Evolutionary conservation across 2,329 filamentous ascomycete species (phyloP).

Genomic region (Epichloe hybrida): DNA sequence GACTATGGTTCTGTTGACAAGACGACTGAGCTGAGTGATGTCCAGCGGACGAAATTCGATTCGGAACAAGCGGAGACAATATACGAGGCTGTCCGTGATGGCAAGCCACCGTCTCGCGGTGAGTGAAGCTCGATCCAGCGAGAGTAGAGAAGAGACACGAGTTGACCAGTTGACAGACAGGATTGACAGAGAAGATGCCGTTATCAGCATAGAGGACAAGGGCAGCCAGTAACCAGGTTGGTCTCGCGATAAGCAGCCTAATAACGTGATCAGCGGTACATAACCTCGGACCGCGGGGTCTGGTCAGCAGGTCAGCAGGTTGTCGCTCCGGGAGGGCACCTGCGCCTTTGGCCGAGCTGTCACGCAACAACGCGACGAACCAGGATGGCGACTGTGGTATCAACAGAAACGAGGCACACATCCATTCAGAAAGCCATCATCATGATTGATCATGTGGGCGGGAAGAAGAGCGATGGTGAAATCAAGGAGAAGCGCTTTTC

Average conservation of each 20-base stretch:
- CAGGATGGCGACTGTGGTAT: background rate
- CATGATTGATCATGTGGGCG: constrained; percentile 6
- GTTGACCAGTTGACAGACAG: background rate
- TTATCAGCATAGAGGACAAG: background rate
- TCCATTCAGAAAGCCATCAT: constrained; percentile 2
- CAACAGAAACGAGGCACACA: constrained; percentile 3
- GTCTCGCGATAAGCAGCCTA: constrained; percentile 4
- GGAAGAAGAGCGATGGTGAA: too few species aligned
- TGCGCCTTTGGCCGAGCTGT: background rate
- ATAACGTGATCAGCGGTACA: constrained; percentile 6
- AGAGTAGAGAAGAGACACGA: background rate
- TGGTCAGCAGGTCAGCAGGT: constrained; percentile 7
- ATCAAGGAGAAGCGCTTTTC: too few species aligned
- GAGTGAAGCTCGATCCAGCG: constrained; percentile 3
- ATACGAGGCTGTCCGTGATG: background rate
- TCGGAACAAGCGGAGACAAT: background rate
- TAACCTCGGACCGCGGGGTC: constrained; percentile 5
- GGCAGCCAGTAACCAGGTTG: background rate
- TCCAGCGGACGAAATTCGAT: background rate
- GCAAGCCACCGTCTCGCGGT: constrained; percentile 2
- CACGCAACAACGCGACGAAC: constrained; percentile 1
- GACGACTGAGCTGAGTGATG: background rate
- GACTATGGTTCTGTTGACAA: background rate
- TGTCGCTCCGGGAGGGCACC: background rate
- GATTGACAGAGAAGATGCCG: background rate